These are phyloP conservation scores for Platismatia glauca DNA, from an alignment of 495 filamentous ascomycete genomes.

Conservation along the genomic window DNA sequence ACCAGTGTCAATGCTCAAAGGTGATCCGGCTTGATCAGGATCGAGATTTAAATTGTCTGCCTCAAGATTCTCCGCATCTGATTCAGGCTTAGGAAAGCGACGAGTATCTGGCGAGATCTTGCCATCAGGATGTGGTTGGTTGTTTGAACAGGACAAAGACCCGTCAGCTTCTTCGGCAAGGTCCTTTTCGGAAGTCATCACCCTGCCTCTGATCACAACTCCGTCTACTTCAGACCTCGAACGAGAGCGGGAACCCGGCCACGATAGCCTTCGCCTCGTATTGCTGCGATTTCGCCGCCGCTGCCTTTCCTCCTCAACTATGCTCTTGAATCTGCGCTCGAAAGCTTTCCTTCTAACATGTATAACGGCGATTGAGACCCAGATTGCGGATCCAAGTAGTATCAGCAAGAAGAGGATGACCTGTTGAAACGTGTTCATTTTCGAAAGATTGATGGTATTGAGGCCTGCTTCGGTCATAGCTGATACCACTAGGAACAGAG, in stretches of 20 bases:
- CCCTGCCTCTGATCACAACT: slow-evolving; percentile 15
- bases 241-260: slow-evolving; percentile 3
- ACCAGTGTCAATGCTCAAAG: slow-evolving; percentile 26
- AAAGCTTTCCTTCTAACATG: slow-evolving; percentile 55
- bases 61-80: background rate
- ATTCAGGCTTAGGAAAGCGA: slow-evolving; percentile 8
- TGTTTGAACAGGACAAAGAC: background rate
- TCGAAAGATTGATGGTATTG: slow-evolving; percentile 59
- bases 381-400: slow-evolving; percentile 62
- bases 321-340: slow-evolving; percentile 52
- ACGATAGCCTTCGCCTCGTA: slow-evolving; percentile 9
- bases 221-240: slow-evolving; percentile 12
- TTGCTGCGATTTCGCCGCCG: slow-evolving; percentile 11
- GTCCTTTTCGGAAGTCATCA: slow-evolving; percentile 5
- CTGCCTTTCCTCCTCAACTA: slow-evolving; percentile 41
- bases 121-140: background rate
- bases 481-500: slow-evolving; percentile 65
- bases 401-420: slow-evolving; percentile 63
- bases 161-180: slow-evolving; percentile 7
- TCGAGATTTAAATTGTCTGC: background rate
- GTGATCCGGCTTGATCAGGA: slow-evolving; percentile 19
- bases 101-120: background rate
- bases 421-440: slow-evolving; percentile 74
- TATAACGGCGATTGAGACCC: slow-evolving; percentile 54
- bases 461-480: slow-evolving; percentile 76